These are phyloP conservation scores for Babesia ovata DNA, from an alignment of 169 alveolate genomes.

Conservation along the genomic window DNA sequence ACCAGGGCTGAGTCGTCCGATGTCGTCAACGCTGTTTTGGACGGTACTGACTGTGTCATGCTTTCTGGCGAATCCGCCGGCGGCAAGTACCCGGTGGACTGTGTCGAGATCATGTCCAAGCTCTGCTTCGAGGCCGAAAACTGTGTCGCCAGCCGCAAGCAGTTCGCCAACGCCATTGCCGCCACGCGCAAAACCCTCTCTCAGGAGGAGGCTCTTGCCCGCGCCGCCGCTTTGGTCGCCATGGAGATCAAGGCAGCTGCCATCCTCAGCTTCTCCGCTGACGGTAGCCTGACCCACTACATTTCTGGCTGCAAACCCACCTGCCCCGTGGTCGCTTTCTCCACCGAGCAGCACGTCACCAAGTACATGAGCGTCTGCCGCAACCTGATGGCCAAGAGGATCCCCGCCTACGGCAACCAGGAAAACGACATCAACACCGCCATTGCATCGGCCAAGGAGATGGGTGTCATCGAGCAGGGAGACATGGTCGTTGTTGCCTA, in stretches of 20 bases:
- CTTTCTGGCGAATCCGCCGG: slow-evolving; percentile 85
- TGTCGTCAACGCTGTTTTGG: slow-evolving; percentile 95
- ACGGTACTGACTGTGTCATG: slow-evolving; percentile 96
- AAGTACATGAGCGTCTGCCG: slow-evolving; percentile 90
- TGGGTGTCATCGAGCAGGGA: slow-evolving; percentile 87
- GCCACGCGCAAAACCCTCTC: slow-evolving; percentile 74
- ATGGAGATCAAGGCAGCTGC: slow-evolving; percentile 86
- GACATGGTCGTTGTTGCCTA: slow-evolving; percentile 92
- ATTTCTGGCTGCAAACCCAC: slow-evolving; percentile 96
- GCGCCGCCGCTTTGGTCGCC: slow-evolving; percentile 89
- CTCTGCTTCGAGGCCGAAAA: slow-evolving; percentile 86
- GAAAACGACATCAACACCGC: slow-evolving; percentile 87
- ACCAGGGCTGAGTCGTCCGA: slow-evolving; percentile 98
- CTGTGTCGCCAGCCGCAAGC: slow-evolving; percentile 74
- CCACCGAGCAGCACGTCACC: slow-evolving; percentile 86
- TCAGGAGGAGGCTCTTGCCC: slow-evolving; percentile 87
- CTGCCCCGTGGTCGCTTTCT: slow-evolving; percentile 90
- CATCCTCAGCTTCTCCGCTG: slow-evolving; percentile 93
- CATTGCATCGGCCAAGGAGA: slow-evolving; percentile 90
- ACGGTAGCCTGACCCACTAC: slow-evolving; percentile 95
- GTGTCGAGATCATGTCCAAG: slow-evolving; percentile 82
- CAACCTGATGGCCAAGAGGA: slow-evolving; percentile 91
- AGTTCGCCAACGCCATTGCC: slow-evolving; percentile 71
- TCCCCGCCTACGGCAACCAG: slow-evolving; percentile 88
- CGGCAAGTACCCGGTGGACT: slow-evolving; percentile 81